Conservation (phyloP, 2,329 filamentous ascomycete species). For the Purpureocillium lavendulum region DNA sequence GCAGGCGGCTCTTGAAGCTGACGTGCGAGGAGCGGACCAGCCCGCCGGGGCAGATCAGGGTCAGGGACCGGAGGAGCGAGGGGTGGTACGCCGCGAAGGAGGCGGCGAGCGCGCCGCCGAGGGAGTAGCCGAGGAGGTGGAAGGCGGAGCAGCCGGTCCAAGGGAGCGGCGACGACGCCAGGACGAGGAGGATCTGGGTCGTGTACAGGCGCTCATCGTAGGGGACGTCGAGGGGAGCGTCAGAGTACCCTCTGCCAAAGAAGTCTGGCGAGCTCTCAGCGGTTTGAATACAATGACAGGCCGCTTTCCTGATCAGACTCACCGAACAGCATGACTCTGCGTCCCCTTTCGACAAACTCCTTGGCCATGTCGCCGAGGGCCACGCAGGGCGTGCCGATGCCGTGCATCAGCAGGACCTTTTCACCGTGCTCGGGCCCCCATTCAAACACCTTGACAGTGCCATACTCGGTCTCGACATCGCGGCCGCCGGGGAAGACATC, state of each 20-base stretch:
- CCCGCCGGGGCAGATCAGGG: slow-evolving; percentile 61
- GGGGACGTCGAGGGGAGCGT: slow-evolving; percentile 50
- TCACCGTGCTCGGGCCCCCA: slow-evolving; percentile 66
- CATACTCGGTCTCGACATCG: slow-evolving; percentile 63
- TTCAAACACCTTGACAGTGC: slow-evolving; percentile 67
- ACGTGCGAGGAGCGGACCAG: slow-evolving; percentile 58
- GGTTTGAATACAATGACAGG: not conserved
- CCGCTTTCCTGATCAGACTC: slow-evolving; percentile 15
- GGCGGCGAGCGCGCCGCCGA: slow-evolving; percentile 67
- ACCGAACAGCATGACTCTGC: slow-evolving; percentile 72
- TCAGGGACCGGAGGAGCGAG: slow-evolving; percentile 51
- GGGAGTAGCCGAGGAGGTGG: slow-evolving; percentile 68
- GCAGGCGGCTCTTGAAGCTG: slow-evolving; percentile 48
- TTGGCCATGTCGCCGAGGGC: slow-evolving; percentile 59
- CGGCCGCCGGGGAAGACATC: slow-evolving; percentile 61
- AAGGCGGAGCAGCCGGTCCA: slow-evolving; percentile 53
- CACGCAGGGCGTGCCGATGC: slow-evolving; percentile 71
- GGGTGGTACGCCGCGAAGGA: slow-evolving; percentile 65
- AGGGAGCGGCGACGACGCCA: slow-evolving; percentile 52
- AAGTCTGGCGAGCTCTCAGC: slow-evolving; percentile 40
- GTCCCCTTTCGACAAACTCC: slow-evolving; percentile 56
- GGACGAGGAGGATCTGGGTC: slow-evolving; percentile 54
- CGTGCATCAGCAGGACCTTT: slow-evolving; percentile 70
- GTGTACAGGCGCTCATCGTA: slow-evolving; percentile 59
- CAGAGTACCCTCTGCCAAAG: slow-evolving; percentile 71